Evolutionary conservation across 257 asterid species (phyloP).

Genomic region (Leptodermis oblonga): DNA sequence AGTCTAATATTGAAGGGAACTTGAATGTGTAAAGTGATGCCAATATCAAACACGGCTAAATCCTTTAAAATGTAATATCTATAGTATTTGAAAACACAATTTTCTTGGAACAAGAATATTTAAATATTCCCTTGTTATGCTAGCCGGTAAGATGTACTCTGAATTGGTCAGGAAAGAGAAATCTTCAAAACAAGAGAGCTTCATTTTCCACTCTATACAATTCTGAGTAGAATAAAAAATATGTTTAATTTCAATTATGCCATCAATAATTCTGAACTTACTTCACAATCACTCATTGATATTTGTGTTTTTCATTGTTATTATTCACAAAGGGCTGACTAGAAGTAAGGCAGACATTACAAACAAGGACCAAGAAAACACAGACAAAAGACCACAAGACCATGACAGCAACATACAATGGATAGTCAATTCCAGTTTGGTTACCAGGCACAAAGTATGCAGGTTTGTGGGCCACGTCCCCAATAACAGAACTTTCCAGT

Average conservation of each 20-base stretch:
- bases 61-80: background rate
- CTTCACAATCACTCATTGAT: background rate
- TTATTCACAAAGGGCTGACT: background rate
- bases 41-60: background rate
- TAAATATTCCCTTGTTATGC: background rate
- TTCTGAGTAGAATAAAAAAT: background rate
- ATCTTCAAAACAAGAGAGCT: background rate
- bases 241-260: background rate
- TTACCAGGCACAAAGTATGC: slow-evolving; percentile 99
- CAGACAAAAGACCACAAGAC: background rate
- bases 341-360: background rate
- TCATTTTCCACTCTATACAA: no score
- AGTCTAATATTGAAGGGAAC: background rate
- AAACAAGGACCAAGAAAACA: slow-evolving; percentile 5
- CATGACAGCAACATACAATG: slow-evolving; percentile 1
- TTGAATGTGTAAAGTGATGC: background rate
- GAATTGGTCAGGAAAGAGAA: background rate
- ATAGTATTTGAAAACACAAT: background rate
- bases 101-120: background rate
- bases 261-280: background rate
- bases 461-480: slow-evolving; percentile 95
- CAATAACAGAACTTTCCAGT: slow-evolving; percentile 79
- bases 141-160: background rate
- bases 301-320: background rate
- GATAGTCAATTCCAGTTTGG: background rate